Conservation (phyloP, 164 flowering plant species). For the Magnolia kwangsiensis region DNA sequence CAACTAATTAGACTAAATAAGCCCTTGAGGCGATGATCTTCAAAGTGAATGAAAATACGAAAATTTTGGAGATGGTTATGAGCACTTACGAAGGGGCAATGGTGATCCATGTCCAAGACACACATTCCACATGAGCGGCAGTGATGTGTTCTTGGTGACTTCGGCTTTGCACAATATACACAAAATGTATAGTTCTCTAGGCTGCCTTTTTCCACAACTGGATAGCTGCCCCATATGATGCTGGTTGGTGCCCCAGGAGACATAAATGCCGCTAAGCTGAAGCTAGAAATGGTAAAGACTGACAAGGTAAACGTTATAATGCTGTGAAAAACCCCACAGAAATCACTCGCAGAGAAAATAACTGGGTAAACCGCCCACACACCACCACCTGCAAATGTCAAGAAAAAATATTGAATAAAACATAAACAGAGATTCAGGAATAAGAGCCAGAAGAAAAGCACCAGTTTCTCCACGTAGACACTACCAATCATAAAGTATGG, state of each 20-base stretch:
- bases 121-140: slow-evolving; percentile 89
- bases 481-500: not conserved
- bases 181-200: slow-evolving; percentile 82
- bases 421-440: not conserved
- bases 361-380: slow-evolving; percentile 87
- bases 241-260: slow-evolving; percentile 66
- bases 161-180: slow-evolving; percentile 72
- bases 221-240: slow-evolving; percentile 77
- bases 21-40: no score
- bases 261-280: slow-evolving; percentile 64
- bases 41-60: not conserved
- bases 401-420: not conserved
- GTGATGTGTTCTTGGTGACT: slow-evolving; percentile 86
- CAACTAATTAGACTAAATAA: no score
- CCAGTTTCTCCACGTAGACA: not conserved
- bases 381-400: slow-evolving; percentile 72
- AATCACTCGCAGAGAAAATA: slow-evolving; percentile 53
- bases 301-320: slow-evolving; percentile 43
- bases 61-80: not conserved
- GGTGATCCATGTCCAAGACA: slow-evolving; percentile 95
- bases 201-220: slow-evolving; percentile 60
- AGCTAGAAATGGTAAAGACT: slow-evolving; percentile 53
- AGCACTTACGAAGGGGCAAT: slow-evolving; percentile 94
- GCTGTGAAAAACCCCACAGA: slow-evolving; percentile 56
- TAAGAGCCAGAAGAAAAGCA: not conserved